A percentile compares a stretch with the other conserved stretches of the same genome.
These are phyloP conservation scores for Fusarium sublunatum DNA, from an alignment of 2,329 filamentous ascomycete genomes.

Conservation along the genomic window DNA sequence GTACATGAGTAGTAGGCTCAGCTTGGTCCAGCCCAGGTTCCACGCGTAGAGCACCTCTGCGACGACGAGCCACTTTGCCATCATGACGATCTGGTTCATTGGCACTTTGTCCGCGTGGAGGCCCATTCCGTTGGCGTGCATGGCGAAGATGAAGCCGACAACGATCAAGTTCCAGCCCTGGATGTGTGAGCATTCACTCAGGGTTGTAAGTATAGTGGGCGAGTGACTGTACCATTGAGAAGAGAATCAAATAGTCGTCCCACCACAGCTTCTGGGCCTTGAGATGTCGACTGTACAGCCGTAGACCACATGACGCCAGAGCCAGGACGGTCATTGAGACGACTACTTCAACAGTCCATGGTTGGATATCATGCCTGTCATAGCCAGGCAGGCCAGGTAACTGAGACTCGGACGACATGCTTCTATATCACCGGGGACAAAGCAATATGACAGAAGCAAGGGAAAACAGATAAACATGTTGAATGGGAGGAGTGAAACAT, in stretches of 20 bases:
- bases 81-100: conserved; percentile 53
- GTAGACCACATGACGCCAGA: conserved; percentile 52
- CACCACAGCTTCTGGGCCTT: conserved; percentile 60
- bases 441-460: not conserved
- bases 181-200: not conserved
- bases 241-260: conserved; percentile 63
- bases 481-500: conserved; percentile 6
- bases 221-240: conserved; percentile 55
- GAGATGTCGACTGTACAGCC: conserved; percentile 56
- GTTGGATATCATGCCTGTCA: conserved; percentile 51
- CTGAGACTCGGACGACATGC: conserved; percentile 34
- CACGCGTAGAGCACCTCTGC: conserved; percentile 61
- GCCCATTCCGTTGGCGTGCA: conserved; percentile 60
- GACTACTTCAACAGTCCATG: conserved; percentile 57
- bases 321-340: conserved; percentile 57
- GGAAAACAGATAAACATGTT: not conserved
- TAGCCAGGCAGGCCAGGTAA: conserved; percentile 42
- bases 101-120: conserved; percentile 57
- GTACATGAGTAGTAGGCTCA: conserved; percentile 64
- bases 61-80: conserved; percentile 60
- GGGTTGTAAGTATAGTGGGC: not conserved
- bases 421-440: not conserved
- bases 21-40: conserved; percentile 62
- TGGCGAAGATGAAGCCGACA: conserved; percentile 61
- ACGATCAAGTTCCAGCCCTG: conserved; percentile 57